Evolutionary conservation across 345 rosid species (phyloP).

Genomic region (Corchorus olitorius): DNA sequence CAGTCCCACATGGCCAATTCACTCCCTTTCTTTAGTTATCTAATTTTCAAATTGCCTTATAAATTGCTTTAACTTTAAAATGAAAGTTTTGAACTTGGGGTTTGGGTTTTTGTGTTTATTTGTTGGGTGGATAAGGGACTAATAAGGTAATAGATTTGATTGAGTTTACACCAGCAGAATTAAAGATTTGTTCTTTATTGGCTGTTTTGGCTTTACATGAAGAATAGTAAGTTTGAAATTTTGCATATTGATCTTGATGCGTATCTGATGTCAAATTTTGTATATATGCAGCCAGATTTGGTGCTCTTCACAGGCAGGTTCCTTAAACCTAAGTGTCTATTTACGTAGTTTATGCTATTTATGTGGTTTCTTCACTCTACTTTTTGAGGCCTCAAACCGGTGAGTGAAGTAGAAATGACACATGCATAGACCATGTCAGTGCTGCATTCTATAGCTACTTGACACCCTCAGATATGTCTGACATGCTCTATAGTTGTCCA

Average conservation of each 20-base stretch:
- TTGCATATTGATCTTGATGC: background rate
- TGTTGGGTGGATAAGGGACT: background rate
- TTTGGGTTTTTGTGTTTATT: background rate
- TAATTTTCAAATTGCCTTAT: background rate
- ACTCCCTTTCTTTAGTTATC: background rate
- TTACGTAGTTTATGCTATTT: conserved; percentile 18
- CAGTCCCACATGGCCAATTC: background rate
- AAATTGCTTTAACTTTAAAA: background rate
- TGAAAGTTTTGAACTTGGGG: background rate
- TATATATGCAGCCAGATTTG: conserved; percentile 76
- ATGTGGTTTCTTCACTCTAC: background rate
- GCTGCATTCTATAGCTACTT: background rate
- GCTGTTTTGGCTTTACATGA: background rate
- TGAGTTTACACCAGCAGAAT: background rate
- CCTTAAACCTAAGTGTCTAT: conserved; percentile 27
- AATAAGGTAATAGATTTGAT: background rate
- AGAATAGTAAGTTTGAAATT: background rate
- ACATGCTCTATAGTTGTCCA: background rate
- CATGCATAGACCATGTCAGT: background rate
- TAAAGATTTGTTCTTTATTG: background rate
- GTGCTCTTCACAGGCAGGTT: conserved; percentile 88
- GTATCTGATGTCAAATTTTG: conserved; percentile 1
- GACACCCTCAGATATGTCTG: background rate
- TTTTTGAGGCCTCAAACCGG: background rate
- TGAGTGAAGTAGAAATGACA: conserved; percentile 23